Base-by-base conservation (phyloP, 108 stramenopile genomes). In the Bacterosira constricta region DNA sequence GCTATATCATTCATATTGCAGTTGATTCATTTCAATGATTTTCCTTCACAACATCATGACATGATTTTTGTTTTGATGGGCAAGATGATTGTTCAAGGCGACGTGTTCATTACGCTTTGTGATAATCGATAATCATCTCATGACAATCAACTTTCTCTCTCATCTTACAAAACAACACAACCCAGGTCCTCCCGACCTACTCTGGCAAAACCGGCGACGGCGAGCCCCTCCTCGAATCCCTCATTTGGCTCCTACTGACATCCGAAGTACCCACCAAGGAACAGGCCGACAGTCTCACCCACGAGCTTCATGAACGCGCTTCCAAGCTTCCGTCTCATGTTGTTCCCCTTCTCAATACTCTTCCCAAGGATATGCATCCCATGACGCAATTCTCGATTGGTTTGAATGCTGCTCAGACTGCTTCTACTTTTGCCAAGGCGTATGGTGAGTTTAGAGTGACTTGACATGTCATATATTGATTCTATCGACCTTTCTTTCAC, bases 301-400 rank as follows among this genome's bases (percentile, higher is more conserved):
- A 90, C 15, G 98, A 98, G 69, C 88, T 99, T 31, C 93, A 96
- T 74, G 44, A 79, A 41, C 92, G 99, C 32, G 60, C 84, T 17
- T 73, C 93, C 45, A 79, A 88, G 34, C 92, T 99, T 25, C 98
- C 99, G 23, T 50, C 74, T 44, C 97, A 98, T 76, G 97, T 97
- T 55, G 86, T 96, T 70, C 86, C 89, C 55, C 83, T 99, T 52
- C 79, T 99, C 69, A 95, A 96, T 70, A 61, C 69, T 34, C 88
- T 99, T 54, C 98, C 98, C 72, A 98, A 97, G 85, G 84, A 88
- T 52, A 97, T 98, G 98, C 99, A 99, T 83, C 97, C 99, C 77
- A 99, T 99, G 99, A 98, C 97, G 31, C 97, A 98, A 92, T 92
- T 99, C 69, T 77, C 89, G 23, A 88, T 96, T 50, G 98, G 91